These are phyloP conservation scores for Aquanectria penicillioides DNA, from an alignment of 2,329 filamentous ascomycete species.

Conservation along the genomic window DNA sequence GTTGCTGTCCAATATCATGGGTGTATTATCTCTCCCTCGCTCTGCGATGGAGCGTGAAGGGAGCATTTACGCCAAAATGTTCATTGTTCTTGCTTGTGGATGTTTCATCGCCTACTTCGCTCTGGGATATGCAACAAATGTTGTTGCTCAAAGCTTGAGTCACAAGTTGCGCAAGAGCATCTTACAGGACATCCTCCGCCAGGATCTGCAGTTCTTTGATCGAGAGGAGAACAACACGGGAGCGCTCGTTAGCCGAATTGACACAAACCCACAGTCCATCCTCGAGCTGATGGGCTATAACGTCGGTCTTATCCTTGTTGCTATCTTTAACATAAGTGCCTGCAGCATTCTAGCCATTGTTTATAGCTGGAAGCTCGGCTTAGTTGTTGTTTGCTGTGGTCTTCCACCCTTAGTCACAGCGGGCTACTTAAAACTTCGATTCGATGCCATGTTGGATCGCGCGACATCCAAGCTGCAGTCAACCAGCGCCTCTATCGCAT, in stretches of 20 bases:
- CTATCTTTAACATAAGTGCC: constrained; percentile 47
- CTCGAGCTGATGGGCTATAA: constrained; percentile 54
- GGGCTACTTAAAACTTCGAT: constrained; percentile 47
- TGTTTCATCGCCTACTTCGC: constrained; percentile 54
- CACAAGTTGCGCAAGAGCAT: constrained; percentile 44
- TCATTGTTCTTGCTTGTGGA: constrained; percentile 58
- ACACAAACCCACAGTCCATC: constrained; percentile 48
- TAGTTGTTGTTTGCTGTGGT: constrained; percentile 55
- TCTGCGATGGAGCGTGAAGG: constrained; percentile 48
- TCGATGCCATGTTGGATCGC: constrained; percentile 51
- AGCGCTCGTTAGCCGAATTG: constrained; percentile 46
- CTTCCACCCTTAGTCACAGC: constrained; percentile 46
- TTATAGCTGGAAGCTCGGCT: constrained; percentile 57
- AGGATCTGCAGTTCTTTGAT: constrained; percentile 53
- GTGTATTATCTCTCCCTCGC: constrained; percentile 51
- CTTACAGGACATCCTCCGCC: constrained; percentile 44
- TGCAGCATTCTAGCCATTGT: constrained; percentile 53
- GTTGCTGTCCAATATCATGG: constrained; percentile 50
- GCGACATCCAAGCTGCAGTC: constrained; percentile 44
- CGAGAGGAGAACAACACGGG: constrained; percentile 49
- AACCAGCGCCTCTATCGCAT: constrained; percentile 51
- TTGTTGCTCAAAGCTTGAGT: constrained; percentile 34
- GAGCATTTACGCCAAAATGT: constrained; percentile 65
- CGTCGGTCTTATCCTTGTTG: constrained; percentile 47
- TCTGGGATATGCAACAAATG: constrained; percentile 48